Base-by-base conservation (phyloP, 495 filamentous ascomycete species). In the Amniculicola lignicola region DNA sequence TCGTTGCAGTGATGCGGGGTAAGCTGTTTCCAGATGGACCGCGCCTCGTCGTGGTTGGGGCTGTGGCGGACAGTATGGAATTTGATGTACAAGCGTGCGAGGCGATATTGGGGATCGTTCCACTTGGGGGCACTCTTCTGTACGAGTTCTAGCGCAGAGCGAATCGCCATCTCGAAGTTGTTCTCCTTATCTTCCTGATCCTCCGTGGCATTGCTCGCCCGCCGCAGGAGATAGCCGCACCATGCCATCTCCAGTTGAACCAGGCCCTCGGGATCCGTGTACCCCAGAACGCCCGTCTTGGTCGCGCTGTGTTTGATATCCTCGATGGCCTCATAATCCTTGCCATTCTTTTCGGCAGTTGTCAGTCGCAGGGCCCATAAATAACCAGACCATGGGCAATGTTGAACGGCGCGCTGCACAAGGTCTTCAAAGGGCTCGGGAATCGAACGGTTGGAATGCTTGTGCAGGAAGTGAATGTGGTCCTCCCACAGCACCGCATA, bases 301-400 rank as follows among this genome's bases (percentile, higher is more conserved):
- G 90, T 96, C 2, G 93, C 93, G 40, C 81, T 85, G 66, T 97
- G 89, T 67, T 98, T 98, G 66, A 96, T 89, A 28, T 82, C 75
- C 57, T 91, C 87, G 36, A 97, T 87, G 23, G 84, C 85, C n/a
- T 82, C 69, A 61, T 90, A 95, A 2, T 82, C 74, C 61, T 82
- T 78, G 14, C 81, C 79, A 47, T 86, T 85, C 27, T 82, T 80
- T 72, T 96, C 93, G 10, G 87, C 83, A 16, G 81, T 85, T 42
- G 96, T 70, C 15, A 98, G 82, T 54, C 90, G 89, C 57, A 90
- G 83, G 3, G 91, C 86, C 93, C 93, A 98, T 9, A 97, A 75
- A 18, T 81, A 77, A 18, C 93, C 91, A 14, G 88, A 94, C 87
- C 89, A 95, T 1, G 93, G 92, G 54, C 90, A 91, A 69, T 96